phyloP scores from a whole-genome alignment of 2,329 filamentous ascomycete species.

The Penicillium sp. region DNA sequence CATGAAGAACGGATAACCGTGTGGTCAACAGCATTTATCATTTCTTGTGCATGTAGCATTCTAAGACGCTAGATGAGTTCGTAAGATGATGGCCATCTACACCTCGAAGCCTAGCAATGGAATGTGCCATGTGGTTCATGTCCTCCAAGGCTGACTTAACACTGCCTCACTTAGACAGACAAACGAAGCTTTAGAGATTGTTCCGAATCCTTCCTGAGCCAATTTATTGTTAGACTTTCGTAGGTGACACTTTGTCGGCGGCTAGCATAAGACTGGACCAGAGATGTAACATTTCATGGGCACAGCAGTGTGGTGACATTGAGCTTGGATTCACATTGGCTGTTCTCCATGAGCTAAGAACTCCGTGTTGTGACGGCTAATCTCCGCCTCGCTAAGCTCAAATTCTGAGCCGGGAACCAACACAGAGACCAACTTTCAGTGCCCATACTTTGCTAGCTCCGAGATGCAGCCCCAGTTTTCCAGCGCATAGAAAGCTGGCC shows the following conservation, averaged over 20 bases:
- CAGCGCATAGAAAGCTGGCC: background rate
- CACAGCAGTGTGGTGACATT: slow-evolving; percentile 6
- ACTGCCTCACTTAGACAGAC: background rate
- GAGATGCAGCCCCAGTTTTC: background rate
- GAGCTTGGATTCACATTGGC: background rate
- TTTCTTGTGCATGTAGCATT: background rate
- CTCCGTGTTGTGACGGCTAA: background rate
- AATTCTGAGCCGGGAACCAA: slow-evolving; percentile 9
- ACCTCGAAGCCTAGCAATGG: background rate
- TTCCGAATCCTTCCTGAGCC: background rate
- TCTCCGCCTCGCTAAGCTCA: slow-evolving; percentile 1
- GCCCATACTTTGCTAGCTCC: background rate
- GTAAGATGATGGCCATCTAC: background rate
- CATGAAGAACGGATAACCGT: background rate
- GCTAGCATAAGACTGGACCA: slow-evolving; percentile 8
- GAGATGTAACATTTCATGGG: slow-evolving; percentile 5
- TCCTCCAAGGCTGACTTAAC: background rate
- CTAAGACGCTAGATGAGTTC: background rate
- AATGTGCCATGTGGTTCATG: background rate
- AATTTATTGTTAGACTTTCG: slow-evolving; percentile 2
- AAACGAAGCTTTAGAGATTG: no score
- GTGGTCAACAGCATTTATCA: background rate
- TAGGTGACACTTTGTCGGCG: slow-evolving; percentile 7
- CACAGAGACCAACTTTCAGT: slow-evolving; percentile 17
- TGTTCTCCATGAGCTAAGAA: background rate